A percentile compares a stretch with the other conserved stretches of the same genome.
phyloP scores from a whole-genome alignment of 179 eudicot species.

The Kewa caespitosa region DNA sequence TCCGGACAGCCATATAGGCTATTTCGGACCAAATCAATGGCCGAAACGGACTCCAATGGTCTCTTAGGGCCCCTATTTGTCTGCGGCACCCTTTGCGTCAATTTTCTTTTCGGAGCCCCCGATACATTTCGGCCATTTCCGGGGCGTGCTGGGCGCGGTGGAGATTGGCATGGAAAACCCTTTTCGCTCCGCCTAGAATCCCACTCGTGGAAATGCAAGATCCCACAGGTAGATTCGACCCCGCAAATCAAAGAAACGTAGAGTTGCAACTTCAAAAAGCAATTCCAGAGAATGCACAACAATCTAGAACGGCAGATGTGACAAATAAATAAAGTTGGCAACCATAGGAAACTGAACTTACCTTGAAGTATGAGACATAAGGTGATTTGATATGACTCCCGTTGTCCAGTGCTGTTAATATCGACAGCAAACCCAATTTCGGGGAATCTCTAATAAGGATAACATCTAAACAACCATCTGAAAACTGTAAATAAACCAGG shows the following conservation, averaged over 20 bases:
- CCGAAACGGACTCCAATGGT: too few species aligned
- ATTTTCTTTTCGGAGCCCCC: too few species aligned
- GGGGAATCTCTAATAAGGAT: constrained; percentile 62
- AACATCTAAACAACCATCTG: constrained; percentile 90
- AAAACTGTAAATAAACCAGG: constrained; percentile 58
- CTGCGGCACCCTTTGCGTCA: too few species aligned
- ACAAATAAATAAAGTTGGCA: not conserved
- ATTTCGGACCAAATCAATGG: too few species aligned
- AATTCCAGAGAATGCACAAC: not conserved
- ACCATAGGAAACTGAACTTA: constrained; percentile 27
- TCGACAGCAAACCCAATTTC: constrained; percentile 53
- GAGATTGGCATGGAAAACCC: not conserved
- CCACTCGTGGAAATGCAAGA: too few species aligned
- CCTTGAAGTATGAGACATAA: constrained; percentile 78
- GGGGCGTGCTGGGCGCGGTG: not conserved
- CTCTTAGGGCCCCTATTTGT: too few species aligned
- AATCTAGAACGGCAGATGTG: not conserved
- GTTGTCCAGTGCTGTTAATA: constrained; percentile 54
- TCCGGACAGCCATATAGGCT: too few species aligned
- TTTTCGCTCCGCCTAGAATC: too few species aligned
- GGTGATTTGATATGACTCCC: constrained; percentile 89
- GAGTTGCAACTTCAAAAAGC: not conserved
- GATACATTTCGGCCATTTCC: too few species aligned
- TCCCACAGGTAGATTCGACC: too few species aligned
- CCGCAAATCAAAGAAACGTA: not conserved